Base-by-base conservation (phyloP, 2,329 filamentous ascomycete species). In the Shiraia bambusicola region DNA sequence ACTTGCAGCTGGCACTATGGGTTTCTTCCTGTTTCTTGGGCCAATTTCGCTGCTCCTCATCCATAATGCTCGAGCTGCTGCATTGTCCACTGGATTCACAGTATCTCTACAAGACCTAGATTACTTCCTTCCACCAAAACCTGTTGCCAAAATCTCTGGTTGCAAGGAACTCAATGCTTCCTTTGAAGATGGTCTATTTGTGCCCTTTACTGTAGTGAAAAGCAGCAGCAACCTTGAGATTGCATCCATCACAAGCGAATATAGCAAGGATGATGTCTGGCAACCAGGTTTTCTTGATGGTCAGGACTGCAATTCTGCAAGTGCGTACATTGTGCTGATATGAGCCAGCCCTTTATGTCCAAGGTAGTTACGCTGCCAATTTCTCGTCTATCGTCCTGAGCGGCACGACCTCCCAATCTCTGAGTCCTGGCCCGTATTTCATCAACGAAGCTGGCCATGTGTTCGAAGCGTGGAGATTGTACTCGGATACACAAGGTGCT, bases 391-490 rank as follows among this genome's bases (percentile, higher is more conserved):
- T 47, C 2, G 24, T 59, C 7, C 40, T 58, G 5, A 55, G 50
- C 10, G 51, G 51, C 14, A 43, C 37, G n/a, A 17, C 49, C 1
- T 51, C 51, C 36, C 16, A 52, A 4, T 32, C 41, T 9, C 22
- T 78, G 7, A 69, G 72, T 4, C 50, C 69, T 10, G 76, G 76
- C 0, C 76, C 77, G 1, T 79, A 79, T 50, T 78, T 79, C 49
- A 47, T 78, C 27, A 74, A 70, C 8, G 56, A 64, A 1, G 66
- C 67, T 12, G 76, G 76, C 3, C 58, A 69, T 11, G 59, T 79
- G 5, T 75, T 72, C 47, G 63, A 75, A 45, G 76, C 76, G 0
- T 78, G 73, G 63, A 65, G 71, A 34, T 55, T 79, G 1, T 79
- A 76, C 51, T 70, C 72, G 12, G 76, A 80, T 49, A 65, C 71